Evolutionary conservation across 1,284 basidiomycete species (phyloP), one percentile per base, ranked within the genome.

Genomic region (Phenoliferia sp.): DNA sequence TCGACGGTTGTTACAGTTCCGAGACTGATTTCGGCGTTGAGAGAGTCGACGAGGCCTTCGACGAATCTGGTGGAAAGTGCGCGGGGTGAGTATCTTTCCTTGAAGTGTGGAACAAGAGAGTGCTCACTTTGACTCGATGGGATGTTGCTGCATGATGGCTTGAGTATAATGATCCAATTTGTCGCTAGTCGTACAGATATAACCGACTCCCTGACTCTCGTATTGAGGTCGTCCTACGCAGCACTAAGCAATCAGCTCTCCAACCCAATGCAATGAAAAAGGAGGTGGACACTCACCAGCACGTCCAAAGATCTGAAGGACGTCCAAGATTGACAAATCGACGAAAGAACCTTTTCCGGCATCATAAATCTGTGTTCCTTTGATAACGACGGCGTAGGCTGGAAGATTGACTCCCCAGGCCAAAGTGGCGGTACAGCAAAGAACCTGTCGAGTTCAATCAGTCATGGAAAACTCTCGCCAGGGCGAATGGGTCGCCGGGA

Each of bases 331-430:
- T 0, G 94, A 96, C 15, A 99, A 81, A 79, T 99, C 96, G 10
- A 90, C 88, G 96, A 95, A 99, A 12, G 91, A 88, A 29, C 96
- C 96, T 81, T 99, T 97, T 80, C 96, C 94, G 0, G 96, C 95
- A 79, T 97, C 97, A 83, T 99, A 99, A 71, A 99, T 94, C 80
- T 99, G 95, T 0, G 96, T 99, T 39, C 96, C 96, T 80, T 99
- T 99, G 84, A 99, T 98, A 81, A 99, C 94, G 80, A 98, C 95
- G 3, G 93, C 92, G 76, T 99, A 96, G 0, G 95, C 95, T 1
- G 96, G 96, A 1, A 99, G 81, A 78, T 99, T 99, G 80, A 99
- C 95, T 84, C 96, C 96, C 96, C 96, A 99, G 0, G 96, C 95
- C 19, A 99, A 87, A 0, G 96, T 99, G 7, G 95, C 96, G 0